Evolutionary conservation across 495 filamentous ascomycete species (phyloP).

Genomic region (Glonium stellatum): DNA sequence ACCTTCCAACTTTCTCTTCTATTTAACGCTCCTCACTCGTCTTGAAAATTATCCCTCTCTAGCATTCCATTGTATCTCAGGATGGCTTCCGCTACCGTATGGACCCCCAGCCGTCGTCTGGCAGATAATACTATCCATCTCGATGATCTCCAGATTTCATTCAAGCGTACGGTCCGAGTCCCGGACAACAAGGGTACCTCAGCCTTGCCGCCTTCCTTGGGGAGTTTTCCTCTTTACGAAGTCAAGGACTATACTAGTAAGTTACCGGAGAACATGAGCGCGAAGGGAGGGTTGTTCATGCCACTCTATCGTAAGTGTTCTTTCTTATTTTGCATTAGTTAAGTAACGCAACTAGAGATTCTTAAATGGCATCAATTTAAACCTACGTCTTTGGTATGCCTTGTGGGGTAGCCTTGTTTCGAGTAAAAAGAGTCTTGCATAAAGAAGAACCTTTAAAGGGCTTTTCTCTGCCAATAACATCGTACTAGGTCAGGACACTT

Average conservation of each 20-base stretch:
- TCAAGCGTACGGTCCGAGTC: constrained; percentile 19
- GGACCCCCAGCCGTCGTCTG: not conserved
- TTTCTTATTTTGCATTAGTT: not conserved
- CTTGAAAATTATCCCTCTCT: not conserved
- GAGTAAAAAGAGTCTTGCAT: no score
- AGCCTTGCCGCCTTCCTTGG: constrained; percentile 7
- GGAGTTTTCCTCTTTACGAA: constrained; percentile 16
- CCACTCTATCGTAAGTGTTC: constrained; percentile 19
- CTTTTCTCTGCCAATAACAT: no score
- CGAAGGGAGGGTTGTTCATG: constrained; percentile 14
- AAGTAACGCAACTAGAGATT: not conserved
- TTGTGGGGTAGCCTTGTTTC: no score
- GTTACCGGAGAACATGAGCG: constrained; percentile 9
- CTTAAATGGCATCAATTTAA: no score
- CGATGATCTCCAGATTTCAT: constrained; percentile 9
- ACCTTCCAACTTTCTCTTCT: no score
- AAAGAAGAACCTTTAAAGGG: no score
- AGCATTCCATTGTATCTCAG: not conserved
- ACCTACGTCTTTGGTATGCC: no score
- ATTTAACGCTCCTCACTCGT: no score
- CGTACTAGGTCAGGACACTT: no score
- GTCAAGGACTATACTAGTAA: constrained; percentile 6
- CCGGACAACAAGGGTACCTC: constrained; percentile 7
- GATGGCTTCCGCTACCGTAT: not conserved
- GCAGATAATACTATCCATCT: constrained; percentile 3